phyloP scores from a whole-genome alignment of 2,329 filamentous ascomycete genomes.

The Colletotrichum godetiae region DNA sequence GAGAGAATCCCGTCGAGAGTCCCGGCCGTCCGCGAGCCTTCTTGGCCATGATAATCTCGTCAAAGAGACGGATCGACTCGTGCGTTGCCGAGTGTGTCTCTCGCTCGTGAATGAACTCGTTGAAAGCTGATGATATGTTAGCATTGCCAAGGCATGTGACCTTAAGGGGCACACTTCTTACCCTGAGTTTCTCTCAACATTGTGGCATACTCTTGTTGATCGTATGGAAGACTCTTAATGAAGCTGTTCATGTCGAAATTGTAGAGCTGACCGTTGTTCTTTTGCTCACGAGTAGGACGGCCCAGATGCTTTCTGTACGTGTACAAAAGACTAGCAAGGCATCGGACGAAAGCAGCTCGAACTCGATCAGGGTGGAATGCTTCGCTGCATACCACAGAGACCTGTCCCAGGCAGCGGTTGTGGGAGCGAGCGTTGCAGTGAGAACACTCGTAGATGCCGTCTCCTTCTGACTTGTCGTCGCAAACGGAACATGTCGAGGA shows the following conservation, averaged over 20 bases:
- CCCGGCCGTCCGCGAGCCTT: constrained; percentile 73
- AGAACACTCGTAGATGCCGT: constrained; percentile 80
- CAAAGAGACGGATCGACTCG: constrained; percentile 79
- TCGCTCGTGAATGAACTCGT: constrained; percentile 86
- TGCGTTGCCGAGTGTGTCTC: constrained; percentile 73
- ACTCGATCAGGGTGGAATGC: constrained; percentile 73
- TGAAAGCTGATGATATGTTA: constrained; percentile 62
- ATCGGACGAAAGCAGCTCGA: constrained; percentile 72
- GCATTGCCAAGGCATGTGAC: constrained; percentile 1
- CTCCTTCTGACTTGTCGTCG: constrained; percentile 77
- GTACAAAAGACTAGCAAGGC: constrained; percentile 73
- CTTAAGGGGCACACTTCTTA: constrained; percentile 46
- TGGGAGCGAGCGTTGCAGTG: constrained; percentile 71
- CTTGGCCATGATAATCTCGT: constrained; percentile 87
- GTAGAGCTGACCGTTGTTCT: constrained; percentile 68
- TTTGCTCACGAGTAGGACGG: constrained; percentile 70
- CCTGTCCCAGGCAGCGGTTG: constrained; percentile 69
- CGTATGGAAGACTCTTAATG: constrained; percentile 71
- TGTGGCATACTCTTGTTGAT: constrained; percentile 72
- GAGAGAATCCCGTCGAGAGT: constrained; percentile 73
- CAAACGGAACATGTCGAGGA: constrained; percentile 77
- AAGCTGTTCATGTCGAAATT: constrained; percentile 75
- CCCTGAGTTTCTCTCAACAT: constrained; percentile 77
- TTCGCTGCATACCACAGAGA: constrained; percentile 71
- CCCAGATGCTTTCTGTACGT: constrained; percentile 73